Percentiles rank a stretch among this genome's conserved stretches.
Conservation (phyloP, 83 land plant genomes). For the Picea abies region DNA sequence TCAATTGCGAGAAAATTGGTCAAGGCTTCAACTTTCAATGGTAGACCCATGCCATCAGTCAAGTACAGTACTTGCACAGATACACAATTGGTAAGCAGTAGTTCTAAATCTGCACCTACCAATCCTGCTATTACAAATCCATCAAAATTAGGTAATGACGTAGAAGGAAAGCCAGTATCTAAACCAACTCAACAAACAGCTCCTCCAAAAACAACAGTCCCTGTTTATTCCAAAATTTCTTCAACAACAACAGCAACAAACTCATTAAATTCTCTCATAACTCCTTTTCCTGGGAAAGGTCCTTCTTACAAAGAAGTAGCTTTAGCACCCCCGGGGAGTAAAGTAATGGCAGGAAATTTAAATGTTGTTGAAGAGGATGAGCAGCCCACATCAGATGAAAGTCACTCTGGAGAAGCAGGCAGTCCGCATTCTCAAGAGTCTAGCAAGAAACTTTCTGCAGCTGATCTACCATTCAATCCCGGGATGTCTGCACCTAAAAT, state of each 20-base stretch:
- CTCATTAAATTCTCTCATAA: constrained; percentile 1
- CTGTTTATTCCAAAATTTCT: constrained; percentile 12
- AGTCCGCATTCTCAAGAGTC: constrained; percentile 29
- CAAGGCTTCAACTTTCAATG: constrained; percentile 57
- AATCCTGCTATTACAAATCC: constrained; percentile 38
- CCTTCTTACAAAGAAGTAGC: constrained; percentile 96
- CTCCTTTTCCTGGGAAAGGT: constrained; percentile 37
- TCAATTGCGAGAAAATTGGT: constrained; percentile 30
- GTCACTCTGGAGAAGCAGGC: constrained; percentile 4
- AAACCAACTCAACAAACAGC: constrained; percentile 2
- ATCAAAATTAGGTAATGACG: constrained; percentile 6
- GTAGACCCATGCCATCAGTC: constrained; percentile 20
- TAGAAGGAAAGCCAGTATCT: constrained; percentile 8
- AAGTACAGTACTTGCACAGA: constrained; percentile 25
- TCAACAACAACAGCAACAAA: constrained; percentile 12
- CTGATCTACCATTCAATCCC: constrained; percentile 72
- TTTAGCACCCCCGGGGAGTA: constrained; percentile 83
- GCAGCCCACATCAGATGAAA: background rate
- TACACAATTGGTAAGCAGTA: constrained; percentile 20
- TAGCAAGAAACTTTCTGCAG: constrained; percentile 61
- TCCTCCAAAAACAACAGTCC: background rate
- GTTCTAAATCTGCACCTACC: constrained; percentile 39
- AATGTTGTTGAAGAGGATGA: constrained; percentile 6
- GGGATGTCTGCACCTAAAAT: constrained; percentile 38
- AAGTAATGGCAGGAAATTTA: constrained; percentile 33